These are phyloP conservation scores for Chaetomium tenue DNA, from an alignment of 495 filamentous ascomycete genomes.

Conservation along the genomic window DNA sequence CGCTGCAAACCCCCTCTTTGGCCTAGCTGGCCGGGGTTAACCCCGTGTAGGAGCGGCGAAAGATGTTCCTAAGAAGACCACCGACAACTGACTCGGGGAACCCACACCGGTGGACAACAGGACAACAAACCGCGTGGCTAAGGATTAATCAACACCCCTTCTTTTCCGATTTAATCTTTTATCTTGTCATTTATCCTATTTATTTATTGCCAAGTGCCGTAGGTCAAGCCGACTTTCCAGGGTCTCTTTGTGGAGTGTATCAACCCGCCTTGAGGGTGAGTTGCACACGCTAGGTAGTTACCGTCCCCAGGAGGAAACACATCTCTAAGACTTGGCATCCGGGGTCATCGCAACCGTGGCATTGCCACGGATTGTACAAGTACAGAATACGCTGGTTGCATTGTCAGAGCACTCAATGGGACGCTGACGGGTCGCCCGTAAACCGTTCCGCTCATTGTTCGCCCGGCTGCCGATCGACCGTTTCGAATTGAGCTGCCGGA, in stretches of 20 bases:
- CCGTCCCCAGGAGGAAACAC: constrained; percentile 11
- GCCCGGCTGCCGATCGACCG: constrained; percentile 7
- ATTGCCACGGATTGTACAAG: not conserved
- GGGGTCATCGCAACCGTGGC: not conserved
- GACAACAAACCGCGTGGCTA: not conserved
- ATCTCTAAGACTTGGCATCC: constrained; percentile 7
- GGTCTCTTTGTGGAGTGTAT: constrained; percentile 2
- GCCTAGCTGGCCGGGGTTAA: not conserved
- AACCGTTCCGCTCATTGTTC: not conserved
- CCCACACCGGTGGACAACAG: not conserved
- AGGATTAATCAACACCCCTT: not conserved
- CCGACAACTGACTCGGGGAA: not conserved
- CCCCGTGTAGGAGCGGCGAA: not conserved
- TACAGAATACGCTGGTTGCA: not conserved
- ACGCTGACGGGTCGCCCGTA: constrained; percentile 1
- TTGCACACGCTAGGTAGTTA: too few species aligned
- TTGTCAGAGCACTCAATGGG: constrained; percentile 4
- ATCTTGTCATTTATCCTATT: not conserved
- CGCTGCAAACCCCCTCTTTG: not conserved
- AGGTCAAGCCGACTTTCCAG: not conserved
- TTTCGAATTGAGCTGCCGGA: constrained; percentile 6
- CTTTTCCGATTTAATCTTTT: not conserved
- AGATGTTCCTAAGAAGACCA: not conserved
- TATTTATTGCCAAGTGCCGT: not conserved
- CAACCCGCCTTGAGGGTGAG: not conserved